Conservation (phyloP, 2,329 filamentous ascomycete genomes). For the Ascochyta clinopodiicola region DNA sequence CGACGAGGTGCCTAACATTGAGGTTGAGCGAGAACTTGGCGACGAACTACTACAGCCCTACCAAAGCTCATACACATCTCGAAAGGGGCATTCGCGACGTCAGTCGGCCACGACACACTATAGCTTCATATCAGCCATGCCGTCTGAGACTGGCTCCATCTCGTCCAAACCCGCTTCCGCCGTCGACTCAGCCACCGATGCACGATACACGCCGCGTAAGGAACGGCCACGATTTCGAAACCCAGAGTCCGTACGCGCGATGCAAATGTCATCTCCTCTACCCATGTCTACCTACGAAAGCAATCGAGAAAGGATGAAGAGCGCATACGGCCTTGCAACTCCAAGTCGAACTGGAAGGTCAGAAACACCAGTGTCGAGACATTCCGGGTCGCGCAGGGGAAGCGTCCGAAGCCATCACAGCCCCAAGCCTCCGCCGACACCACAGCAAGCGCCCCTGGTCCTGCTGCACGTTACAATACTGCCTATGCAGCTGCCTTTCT, state of each 20-base stretch:
- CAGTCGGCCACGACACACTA: slow-evolving; percentile 40
- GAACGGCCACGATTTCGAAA: slow-evolving; percentile 72
- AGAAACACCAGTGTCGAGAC: slow-evolving; percentile 39
- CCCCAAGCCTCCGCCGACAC: slow-evolving; percentile 36
- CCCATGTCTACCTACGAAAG: slow-evolving; percentile 39
- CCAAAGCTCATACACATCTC: slow-evolving; percentile 42
- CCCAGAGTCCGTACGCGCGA: slow-evolving; percentile 70
- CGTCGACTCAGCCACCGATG: slow-evolving; percentile 33
- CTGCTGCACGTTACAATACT: slow-evolving; percentile 79
- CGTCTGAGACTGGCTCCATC: slow-evolving; percentile 47
- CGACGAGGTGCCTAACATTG: slow-evolving; percentile 40
- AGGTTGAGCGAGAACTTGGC: slow-evolving; percentile 31
- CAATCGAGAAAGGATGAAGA: slow-evolving; percentile 41
- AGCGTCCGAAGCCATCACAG: slow-evolving; percentile 38
- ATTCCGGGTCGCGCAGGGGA: slow-evolving; percentile 36
- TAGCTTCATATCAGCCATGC: slow-evolving; percentile 47
- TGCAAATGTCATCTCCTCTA: slow-evolving; percentile 72
- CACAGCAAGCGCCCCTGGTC: slow-evolving; percentile 70
- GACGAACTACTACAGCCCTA: slow-evolving; percentile 38
- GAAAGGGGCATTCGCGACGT: slow-evolving; percentile 31
- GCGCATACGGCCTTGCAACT: slow-evolving; percentile 41
- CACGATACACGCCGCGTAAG: slow-evolving; percentile 63
- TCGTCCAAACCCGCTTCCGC: slow-evolving; percentile 40
- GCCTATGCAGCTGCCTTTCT: slow-evolving; percentile 70
- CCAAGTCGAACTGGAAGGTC: slow-evolving; percentile 41